Conservation (phyloP, 352 stramenopile species). For the Phytophthora nicotianae region DNA sequence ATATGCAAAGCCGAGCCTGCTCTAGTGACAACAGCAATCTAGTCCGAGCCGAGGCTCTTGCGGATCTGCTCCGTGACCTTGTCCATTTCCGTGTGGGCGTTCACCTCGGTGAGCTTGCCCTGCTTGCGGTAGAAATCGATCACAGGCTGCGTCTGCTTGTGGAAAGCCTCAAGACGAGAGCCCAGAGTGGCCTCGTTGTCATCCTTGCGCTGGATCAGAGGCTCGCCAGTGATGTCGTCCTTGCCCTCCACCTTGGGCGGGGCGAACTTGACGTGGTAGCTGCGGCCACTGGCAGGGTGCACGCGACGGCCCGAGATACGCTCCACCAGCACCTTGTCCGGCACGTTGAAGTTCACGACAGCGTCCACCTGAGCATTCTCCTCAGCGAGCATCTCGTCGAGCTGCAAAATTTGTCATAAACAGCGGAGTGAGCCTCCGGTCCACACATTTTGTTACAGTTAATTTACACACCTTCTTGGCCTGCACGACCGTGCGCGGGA, state of each 20-base stretch:
- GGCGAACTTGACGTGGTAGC: conserved; percentile 98
- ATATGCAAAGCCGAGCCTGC: conserved; percentile 7
- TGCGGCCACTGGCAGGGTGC: conserved; percentile 94
- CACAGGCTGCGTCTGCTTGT: conserved; percentile 97
- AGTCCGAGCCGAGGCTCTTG: conserved; percentile 67
- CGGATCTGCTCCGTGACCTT: conserved; percentile 88
- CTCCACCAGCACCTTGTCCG: conserved; percentile 95
- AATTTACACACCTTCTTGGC: conserved; percentile 88
- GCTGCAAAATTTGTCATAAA: conserved; percentile 39
- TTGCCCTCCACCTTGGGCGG: conserved; percentile 91
- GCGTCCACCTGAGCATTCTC: conserved; percentile 88
- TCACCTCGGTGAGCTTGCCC: conserved; percentile 88
- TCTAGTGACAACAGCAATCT: conserved; percentile 41
- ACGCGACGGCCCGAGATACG: conserved; percentile 97
- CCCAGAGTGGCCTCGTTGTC: conserved; percentile 94
- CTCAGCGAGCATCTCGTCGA: conserved; percentile 96
- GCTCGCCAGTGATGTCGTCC: conserved; percentile 95
- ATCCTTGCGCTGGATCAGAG: conserved; percentile 97
- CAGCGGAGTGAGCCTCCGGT: conserved; percentile 3
- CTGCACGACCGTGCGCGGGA: conserved; percentile 98
- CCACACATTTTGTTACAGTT: neutral
- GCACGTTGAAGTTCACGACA: conserved; percentile 96
- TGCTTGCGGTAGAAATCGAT: conserved; percentile 91
- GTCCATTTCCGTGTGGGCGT: conserved; percentile 91
- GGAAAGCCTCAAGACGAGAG: conserved; percentile 94